Evolutionary conservation across 345 rosid species (phyloP).

Genomic region (Boechera stricta): DNA sequence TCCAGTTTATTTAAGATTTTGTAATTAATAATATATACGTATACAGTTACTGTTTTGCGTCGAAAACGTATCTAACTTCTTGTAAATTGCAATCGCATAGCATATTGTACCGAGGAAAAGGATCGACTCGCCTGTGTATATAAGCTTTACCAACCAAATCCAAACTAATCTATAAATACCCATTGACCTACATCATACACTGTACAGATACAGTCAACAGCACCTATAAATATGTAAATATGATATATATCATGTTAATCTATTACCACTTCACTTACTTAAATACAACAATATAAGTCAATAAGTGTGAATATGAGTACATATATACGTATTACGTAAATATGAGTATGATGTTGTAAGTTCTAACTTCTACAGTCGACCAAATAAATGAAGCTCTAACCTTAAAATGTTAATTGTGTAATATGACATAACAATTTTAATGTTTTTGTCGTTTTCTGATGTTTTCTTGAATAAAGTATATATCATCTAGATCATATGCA

Average conservation of each 20-base stretch:
- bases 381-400: too few relatives aligned
- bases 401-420: too few relatives aligned
- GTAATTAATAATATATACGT: background rate
- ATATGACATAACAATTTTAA: too few relatives aligned
- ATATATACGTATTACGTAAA: too few relatives aligned
- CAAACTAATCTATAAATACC: constrained; percentile 6
- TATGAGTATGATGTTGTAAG: too few relatives aligned
- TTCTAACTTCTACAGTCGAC: too few relatives aligned
- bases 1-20: background rate
- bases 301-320: too few relatives aligned
- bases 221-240: background rate
- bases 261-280: background rate
- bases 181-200: constrained; percentile 21
- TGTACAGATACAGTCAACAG: constrained; percentile 15
- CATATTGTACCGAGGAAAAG: constrained; percentile 21
- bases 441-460: too few relatives aligned
- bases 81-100: constrained; percentile 23
- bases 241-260: constrained; percentile 16
- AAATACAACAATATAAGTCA: too few relatives aligned
- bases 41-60: background rate
- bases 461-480: too few relatives aligned
- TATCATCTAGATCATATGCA: too few relatives aligned
- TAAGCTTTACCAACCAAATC: constrained; percentile 16
- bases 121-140: background rate
- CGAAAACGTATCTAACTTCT: background rate